phyloP scores from a whole-genome alignment of 331 rosid genomes.

The Saraca asoca region DNA sequence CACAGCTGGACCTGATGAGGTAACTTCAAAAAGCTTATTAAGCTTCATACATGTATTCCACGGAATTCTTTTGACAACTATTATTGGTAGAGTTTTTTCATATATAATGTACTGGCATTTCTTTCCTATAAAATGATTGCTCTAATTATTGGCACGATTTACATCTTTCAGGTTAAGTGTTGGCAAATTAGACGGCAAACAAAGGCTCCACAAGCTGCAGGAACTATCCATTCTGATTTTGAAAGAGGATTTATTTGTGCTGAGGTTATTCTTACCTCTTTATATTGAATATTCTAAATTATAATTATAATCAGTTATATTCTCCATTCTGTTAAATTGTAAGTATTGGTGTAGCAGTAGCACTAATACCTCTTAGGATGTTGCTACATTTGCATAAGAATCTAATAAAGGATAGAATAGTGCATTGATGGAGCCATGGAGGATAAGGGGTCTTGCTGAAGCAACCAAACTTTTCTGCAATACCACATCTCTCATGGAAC shows the following conservation, averaged over 20 bases:
- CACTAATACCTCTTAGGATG: background rate
- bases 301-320: constrained; percentile 7
- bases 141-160: background rate
- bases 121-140: background rate
- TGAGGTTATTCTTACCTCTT: constrained; percentile 60
- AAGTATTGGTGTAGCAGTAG: background rate
- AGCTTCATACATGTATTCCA: background rate
- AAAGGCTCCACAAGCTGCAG: constrained; percentile 99
- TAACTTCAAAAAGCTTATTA: constrained; percentile 33
- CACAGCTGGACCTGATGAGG: constrained; percentile 99
- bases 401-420: background rate
- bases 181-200: constrained; percentile 99
- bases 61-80: too few species aligned
- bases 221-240: constrained; percentile 94
- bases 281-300: constrained; percentile 25
- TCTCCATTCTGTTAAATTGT: constrained; percentile 13
- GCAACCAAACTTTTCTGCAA: background rate
- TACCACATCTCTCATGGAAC: constrained; percentile 1
- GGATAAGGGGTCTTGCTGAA: background rate
- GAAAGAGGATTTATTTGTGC: constrained; percentile 98
- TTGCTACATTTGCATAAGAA: background rate
- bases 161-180: constrained; percentile 77
- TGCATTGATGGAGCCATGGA: too few species aligned
- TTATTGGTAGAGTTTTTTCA: background rate
- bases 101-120: constrained; percentile 3